Evolutionary conservation across 768 basidiomycete genomes (phyloP).

Genomic region (Suillus fuscotomentosus): DNA sequence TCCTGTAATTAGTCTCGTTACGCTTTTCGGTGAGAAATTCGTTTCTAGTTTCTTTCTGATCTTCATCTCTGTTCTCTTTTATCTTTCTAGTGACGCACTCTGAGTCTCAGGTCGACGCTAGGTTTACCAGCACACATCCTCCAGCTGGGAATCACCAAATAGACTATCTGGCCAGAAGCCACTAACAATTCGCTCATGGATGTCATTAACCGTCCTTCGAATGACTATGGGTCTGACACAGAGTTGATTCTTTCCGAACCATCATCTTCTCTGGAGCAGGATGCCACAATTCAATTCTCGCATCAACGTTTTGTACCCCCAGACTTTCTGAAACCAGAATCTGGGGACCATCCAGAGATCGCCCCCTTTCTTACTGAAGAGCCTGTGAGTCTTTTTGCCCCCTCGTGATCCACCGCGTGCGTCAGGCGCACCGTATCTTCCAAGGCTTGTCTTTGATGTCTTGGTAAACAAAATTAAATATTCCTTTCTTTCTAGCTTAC

Average conservation of each 20-base stretch:
- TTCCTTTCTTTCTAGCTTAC: conserved; percentile 2
- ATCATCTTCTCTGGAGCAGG: conserved; percentile 1
- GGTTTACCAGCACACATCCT: not conserved
- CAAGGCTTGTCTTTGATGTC: not conserved
- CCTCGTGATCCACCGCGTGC: conserved; percentile 2
- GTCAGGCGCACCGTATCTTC: not conserved
- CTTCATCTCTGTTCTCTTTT: not conserved
- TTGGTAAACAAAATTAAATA: not conserved
- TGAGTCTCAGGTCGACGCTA: not conserved
- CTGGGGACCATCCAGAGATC: conserved; percentile 2
- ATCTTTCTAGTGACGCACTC: not conserved
- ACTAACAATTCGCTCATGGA: not conserved
- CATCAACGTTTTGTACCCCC: not conserved
- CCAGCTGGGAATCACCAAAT: not conserved
- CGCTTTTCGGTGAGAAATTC: not conserved
- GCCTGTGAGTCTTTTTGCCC: conserved; percentile 6
- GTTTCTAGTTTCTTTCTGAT: not conserved
- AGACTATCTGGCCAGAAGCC: not conserved
- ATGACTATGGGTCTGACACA: not conserved
- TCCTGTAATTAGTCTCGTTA: not conserved
- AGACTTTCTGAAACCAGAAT: not conserved
- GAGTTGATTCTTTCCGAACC: not conserved
- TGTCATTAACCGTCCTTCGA: not conserved
- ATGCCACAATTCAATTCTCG: conserved; percentile 2
- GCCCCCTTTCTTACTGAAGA: conserved; percentile 10